Percentiles rank a stretch among this genome's conserved stretches.
Evolutionary conservation across 169 alveolate species (phyloP).

Genomic region (Plasmodium berghei): DNA sequence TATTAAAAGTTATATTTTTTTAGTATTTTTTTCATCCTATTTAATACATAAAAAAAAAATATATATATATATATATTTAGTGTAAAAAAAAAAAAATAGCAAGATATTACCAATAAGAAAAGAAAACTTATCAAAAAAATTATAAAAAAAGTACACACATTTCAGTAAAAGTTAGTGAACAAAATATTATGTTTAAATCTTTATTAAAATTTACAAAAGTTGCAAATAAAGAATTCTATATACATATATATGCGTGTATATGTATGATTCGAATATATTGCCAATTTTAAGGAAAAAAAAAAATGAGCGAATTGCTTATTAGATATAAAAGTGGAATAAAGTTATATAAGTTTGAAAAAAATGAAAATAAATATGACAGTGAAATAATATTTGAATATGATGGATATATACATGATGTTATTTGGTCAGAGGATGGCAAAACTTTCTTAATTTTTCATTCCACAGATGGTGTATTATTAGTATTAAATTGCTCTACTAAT

Average conservation of each 20-base stretch:
- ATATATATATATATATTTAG: too few relatives aligned
- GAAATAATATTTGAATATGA: slow-evolving; percentile 47
- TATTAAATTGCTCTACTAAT: neutral
- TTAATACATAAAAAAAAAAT: too few relatives aligned
- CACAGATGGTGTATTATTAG: slow-evolving; percentile 36
- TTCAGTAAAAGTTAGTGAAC: neutral
- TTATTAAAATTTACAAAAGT: neutral
- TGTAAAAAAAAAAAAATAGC: too few relatives aligned
- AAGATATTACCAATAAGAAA: too few relatives aligned
- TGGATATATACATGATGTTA: slow-evolving; percentile 62
- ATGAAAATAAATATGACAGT: slow-evolving; percentile 15
- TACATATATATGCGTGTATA: neutral
- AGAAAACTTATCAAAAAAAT: too few relatives aligned
- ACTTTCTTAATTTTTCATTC: slow-evolving; percentile 55
- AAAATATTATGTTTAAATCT: neutral
- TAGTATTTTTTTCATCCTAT: too few relatives aligned
- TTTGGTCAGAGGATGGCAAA: slow-evolving; percentile 64
- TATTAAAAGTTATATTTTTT: too few relatives aligned
- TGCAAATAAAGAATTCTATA: neutral
- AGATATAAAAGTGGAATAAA: slow-evolving; percentile 59
- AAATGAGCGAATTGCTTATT: slow-evolving; percentile 63
- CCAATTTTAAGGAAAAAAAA: neutral
- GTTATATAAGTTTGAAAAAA: slow-evolving; percentile 35
- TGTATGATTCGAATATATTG: too few relatives aligned
- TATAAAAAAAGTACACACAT: neutral